Conservation (phyloP, 768 basidiomycete species). For the Ephemerocybe angulata region DNA sequence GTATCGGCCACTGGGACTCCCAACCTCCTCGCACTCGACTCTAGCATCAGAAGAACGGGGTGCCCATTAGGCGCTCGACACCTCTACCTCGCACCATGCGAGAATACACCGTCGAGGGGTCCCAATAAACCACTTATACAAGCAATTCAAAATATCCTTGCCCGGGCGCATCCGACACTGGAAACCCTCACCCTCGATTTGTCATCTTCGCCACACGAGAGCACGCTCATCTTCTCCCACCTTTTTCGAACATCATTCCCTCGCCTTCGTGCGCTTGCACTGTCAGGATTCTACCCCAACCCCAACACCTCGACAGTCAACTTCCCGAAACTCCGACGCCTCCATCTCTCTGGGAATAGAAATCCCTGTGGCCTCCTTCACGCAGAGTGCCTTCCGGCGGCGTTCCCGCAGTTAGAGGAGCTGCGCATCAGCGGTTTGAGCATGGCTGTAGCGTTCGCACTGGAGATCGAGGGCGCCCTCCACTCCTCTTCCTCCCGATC, state of each 20-base stretch:
- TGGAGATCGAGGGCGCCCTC: constrained; percentile 37
- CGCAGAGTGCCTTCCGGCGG: constrained; percentile 32
- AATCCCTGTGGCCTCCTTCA: constrained; percentile 48
- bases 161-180: constrained; percentile 37
- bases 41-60: constrained; percentile 21
- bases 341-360: constrained; percentile 47
- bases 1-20: constrained; percentile 29
- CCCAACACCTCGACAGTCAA: constrained; percentile 26
- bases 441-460: constrained; percentile 37
- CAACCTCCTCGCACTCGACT: constrained; percentile 27
- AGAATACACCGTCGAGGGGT: not conserved
- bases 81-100: not conserved
- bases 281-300: constrained; percentile 50
- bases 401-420: constrained; percentile 37
- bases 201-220: constrained; percentile 26
- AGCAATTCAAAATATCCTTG: constrained; percentile 28
- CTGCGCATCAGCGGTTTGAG: constrained; percentile 42
- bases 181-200: constrained; percentile 38
- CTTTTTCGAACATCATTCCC: constrained; percentile 44
- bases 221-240: constrained; percentile 37
- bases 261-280: constrained; percentile 34
- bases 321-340: constrained; percentile 36
- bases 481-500: not conserved
- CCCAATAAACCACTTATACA: constrained; percentile 5
- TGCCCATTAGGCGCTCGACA: not conserved